Evolutionary conservation across 352 stramenopile species (phyloP), one percentile per base, ranked within the genome.

Genomic region (Peronospora farinosa): DNA sequence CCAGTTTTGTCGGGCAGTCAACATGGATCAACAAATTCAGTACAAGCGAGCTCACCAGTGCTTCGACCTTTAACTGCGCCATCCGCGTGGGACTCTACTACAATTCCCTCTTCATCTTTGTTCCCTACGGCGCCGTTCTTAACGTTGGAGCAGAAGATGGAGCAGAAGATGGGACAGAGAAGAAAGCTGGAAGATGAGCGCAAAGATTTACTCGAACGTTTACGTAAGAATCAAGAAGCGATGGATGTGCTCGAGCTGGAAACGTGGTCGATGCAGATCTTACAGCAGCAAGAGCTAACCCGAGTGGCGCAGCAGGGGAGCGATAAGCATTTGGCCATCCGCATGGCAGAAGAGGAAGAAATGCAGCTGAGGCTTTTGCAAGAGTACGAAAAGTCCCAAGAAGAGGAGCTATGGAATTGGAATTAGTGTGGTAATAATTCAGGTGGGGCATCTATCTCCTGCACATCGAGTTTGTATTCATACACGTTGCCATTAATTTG

Each of bases 341-440:
- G 51, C 5, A 65, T 65, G 57, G 57, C 57, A 15, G 36, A 64
- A 51, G 45, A 65, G 38, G 57, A 60, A 35, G 57, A 60, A 28
- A 52, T 50, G 44, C 43, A 65, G 19, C 15, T 60, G 8, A 47
- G 46, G 17, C 36, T 60, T 19, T 10, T 65, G 44, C 31, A 41
- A 38, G 43, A 65, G 30, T 60, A 65, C 13, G 57, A 56, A 37
- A 31, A 60, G 23, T 12, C 36, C 6, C 55, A 60, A 48, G 51
- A 60, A 52, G 57, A 65, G 28, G 31, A 56, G 17, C 16, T 46
- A 11, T 65, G 51, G 57, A 37, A 17, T n/a, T 65, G 46, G 27
- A 36, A 39, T 11, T 65, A 47, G 52, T 35, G 7, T 11, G 2
- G 7, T 12, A 12, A 0, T 11, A 37, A 2, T 46, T 23, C 17